A percentile compares a stretch with the other conserved stretches of the same genome.
phyloP scores from a whole-genome alignment of 2,329 filamentous ascomycete species.

The Aspergillus eucalypticola region DNA sequence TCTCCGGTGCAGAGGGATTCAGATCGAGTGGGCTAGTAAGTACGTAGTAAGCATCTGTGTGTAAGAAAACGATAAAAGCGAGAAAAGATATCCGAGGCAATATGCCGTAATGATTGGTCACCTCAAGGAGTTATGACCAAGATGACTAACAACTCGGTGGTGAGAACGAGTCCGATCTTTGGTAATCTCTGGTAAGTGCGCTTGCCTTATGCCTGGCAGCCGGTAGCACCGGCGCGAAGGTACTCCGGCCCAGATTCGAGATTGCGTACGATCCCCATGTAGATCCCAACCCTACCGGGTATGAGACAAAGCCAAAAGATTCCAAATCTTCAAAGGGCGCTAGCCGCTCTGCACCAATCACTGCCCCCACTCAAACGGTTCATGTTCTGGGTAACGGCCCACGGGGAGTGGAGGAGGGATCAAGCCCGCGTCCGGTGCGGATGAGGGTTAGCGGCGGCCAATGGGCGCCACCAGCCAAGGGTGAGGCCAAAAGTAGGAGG shows the following conservation, averaged over 20 bases:
- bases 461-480: background rate
- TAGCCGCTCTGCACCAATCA: constrained; percentile 23
- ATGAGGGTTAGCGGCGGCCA: background rate
- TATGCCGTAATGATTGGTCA: background rate
- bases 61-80: background rate
- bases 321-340: constrained; percentile 24
- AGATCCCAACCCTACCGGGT: constrained; percentile 20
- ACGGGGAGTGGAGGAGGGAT: constrained; percentile 22
- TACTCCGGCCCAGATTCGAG: constrained; percentile 9
- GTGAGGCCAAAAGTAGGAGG: background rate
- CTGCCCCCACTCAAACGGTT: constrained; percentile 22
- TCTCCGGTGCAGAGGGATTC: constrained; percentile 4
- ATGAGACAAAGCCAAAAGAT: constrained; percentile 24
- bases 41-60: background rate
- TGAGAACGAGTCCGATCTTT: background rate
- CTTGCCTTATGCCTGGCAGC: background rate
- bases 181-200: background rate
- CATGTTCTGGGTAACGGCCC: constrained; percentile 22
- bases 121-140: background rate
- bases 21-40: background rate
- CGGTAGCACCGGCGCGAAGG: background rate
- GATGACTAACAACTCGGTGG: background rate
- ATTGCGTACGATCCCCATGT: constrained; percentile 17
- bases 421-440: background rate
- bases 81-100: background rate